Evolutionary conservation across 176 grass and related monocot species (phyloP).

Genomic region (Puya raimondii): DNA sequence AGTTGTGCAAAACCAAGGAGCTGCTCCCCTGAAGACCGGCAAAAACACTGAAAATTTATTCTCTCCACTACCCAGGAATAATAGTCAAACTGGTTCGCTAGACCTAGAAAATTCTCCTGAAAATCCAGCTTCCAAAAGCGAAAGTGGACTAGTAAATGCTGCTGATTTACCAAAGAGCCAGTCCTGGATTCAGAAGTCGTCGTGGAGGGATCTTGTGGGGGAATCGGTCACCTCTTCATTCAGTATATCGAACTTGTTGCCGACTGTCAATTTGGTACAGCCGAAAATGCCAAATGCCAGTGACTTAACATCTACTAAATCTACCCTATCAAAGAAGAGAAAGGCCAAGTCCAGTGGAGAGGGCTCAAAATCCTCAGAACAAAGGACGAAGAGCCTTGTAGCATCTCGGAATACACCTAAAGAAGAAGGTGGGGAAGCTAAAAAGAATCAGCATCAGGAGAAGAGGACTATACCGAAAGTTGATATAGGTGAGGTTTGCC

Average conservation of each 20-base stretch:
- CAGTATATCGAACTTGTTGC: conserved; percentile 46
- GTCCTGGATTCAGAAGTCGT: conserved; percentile 78
- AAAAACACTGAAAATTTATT: conserved; percentile 25
- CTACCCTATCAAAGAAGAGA: conserved; percentile 13
- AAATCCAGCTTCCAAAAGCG: conserved; percentile 29
- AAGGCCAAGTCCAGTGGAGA: conserved; percentile 5
- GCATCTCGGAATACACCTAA: not conserved
- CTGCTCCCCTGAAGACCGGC: conserved; percentile 12
- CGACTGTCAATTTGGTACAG: conserved; percentile 23
- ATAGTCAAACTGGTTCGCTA: conserved; percentile 16
- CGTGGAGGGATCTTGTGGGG: conserved; percentile 78
- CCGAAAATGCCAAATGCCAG: conserved; percentile 16
- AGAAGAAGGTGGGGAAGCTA: not conserved
- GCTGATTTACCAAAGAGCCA: conserved; percentile 31
- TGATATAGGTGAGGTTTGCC: conserved; percentile 69
- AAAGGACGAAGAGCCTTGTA: not conserved
- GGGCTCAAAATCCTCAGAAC: conserved; percentile 9
- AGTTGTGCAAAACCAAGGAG: conserved; percentile 24
- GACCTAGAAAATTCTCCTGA: conserved; percentile 6
- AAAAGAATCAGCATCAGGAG: conserved; percentile 15
- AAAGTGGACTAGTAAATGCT: conserved; percentile 13
- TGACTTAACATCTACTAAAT: not conserved
- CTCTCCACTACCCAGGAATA: conserved; percentile 25
- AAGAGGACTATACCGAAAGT: conserved; percentile 53
- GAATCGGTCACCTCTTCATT: conserved; percentile 38